A percentile compares a stretch with the other conserved stretches of the same genome.
phyloP scores from a whole-genome alignment of 176 grass and related monocot genomes.

The Carex parvula region DNA sequence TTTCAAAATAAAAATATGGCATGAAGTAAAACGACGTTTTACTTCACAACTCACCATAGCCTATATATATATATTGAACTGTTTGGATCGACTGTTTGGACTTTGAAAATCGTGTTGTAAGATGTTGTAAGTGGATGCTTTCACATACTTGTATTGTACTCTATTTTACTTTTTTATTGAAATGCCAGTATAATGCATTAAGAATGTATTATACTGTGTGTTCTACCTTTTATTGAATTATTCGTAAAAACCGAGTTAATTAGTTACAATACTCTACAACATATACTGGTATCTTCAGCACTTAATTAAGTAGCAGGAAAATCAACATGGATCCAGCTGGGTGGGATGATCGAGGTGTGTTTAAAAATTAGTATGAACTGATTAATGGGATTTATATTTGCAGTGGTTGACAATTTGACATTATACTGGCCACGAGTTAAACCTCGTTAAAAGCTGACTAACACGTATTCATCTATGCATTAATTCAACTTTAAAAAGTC shows the following conservation, averaged over 20 bases:
- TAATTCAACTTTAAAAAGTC: background rate
- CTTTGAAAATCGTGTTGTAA: too few species aligned
- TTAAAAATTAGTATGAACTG: background rate
- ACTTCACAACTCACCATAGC: too few species aligned
- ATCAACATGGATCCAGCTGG: background rate
- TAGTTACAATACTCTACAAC: background rate
- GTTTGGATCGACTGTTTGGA: too few species aligned
- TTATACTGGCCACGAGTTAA: background rate
- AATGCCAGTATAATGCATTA: too few species aligned
- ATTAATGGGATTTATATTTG: background rate
- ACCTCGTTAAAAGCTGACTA: conserved; percentile 3
- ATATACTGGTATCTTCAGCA: background rate
- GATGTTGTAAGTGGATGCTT: too few species aligned
- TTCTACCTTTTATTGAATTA: too few species aligned
- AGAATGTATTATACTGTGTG: too few species aligned
- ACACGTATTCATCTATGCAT: background rate
- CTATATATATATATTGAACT: too few species aligned
- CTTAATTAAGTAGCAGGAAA: background rate
- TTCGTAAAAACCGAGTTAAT: background rate
- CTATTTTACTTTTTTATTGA: too few species aligned
- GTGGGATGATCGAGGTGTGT: background rate
- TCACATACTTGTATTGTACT: too few species aligned
- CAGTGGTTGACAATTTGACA: conserved; percentile 5
- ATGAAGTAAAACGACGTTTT: too few species aligned
- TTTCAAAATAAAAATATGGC: too few species aligned